Conservation (phyloP, 2,329 filamentous ascomycete species). For the Tympanopsis confertula region DNA sequence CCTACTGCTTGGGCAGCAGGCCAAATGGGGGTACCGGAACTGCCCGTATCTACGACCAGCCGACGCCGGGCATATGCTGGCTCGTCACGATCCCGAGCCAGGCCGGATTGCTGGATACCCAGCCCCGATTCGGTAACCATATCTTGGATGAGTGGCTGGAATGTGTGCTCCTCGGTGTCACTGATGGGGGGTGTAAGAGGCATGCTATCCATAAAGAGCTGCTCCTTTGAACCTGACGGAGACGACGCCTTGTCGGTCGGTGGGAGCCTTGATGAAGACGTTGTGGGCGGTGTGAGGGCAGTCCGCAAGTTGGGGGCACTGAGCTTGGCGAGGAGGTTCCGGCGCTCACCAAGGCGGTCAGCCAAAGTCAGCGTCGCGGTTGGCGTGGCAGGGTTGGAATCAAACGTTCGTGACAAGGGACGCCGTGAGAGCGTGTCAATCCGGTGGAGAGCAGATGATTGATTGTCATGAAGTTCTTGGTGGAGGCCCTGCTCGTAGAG, state of each 20-base stretch:
- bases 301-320: conserved; percentile 62
- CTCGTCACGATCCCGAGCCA: conserved; percentile 69
- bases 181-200: conserved; percentile 61
- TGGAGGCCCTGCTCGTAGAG: conserved; percentile 75
- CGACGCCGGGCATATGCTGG: conserved; percentile 74
- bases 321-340: conserved; percentile 33
- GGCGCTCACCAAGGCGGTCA: conserved; percentile 25
- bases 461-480: conserved; percentile 71
- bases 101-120: no score
- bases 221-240: conserved; percentile 5
- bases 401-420: conserved; percentile 8
- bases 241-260: conserved; percentile 26
- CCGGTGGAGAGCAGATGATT: conserved; percentile 63
- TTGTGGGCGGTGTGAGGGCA: conserved; percentile 39
- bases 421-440: conserved; percentile 63
- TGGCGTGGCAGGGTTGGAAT: conserved; percentile 8
- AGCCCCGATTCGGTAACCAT: no score
- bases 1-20: no score
- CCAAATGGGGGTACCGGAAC: no score
- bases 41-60: conserved; percentile 65
- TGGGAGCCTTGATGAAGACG: conserved; percentile 17
- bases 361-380: conserved; percentile 29
- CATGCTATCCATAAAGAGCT: conserved; percentile 20
- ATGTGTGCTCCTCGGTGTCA: conserved; percentile 55
- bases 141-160: conserved; percentile 55